A percentile compares a stretch with the other conserved stretches of the same genome.
Evolutionary conservation across 2,329 filamentous ascomycete species (phyloP).

Genomic region (Hysterium pulicare): DNA sequence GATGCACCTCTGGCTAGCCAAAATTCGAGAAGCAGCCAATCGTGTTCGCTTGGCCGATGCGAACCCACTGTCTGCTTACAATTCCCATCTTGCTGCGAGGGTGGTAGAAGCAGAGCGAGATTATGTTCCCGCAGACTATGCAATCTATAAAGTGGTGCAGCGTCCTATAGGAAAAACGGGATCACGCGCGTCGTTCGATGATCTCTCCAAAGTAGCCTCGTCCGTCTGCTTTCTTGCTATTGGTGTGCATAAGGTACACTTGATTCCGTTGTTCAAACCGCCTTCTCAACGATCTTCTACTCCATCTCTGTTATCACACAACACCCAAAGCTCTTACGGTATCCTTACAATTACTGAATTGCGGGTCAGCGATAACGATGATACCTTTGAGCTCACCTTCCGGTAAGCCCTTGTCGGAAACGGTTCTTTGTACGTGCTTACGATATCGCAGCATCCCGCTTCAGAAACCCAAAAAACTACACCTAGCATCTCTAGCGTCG

Average conservation of each 20-base stretch:
- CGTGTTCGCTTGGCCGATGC: constrained; percentile 52
- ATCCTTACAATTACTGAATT: constrained; percentile 61
- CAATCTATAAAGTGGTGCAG: constrained; percentile 66
- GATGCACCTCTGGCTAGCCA: constrained; percentile 62
- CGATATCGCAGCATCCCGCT: constrained; percentile 47
- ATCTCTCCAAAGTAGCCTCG: constrained; percentile 62
- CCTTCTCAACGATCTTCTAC: constrained; percentile 52
- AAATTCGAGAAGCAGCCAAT: constrained; percentile 59
- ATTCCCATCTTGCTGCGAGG: constrained; percentile 60
- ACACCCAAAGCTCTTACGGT: constrained; percentile 56
- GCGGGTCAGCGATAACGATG: constrained; percentile 59
- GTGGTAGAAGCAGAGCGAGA: constrained; percentile 64
- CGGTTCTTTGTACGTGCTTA: constrained; percentile 14
- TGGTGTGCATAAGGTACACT: constrained; percentile 66
- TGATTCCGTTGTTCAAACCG: constrained; percentile 62
- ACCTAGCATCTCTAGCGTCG: constrained; percentile 62
- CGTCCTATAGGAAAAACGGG: constrained; percentile 56
- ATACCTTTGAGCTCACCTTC: constrained; percentile 65
- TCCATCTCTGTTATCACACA: constrained; percentile 51
- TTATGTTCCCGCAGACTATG: constrained; percentile 65
- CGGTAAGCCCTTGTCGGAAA: constrained; percentile 36
- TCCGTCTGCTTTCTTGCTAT: constrained; percentile 67
- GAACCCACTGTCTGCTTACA: constrained; percentile 54
- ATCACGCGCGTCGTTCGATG: constrained; percentile 60
- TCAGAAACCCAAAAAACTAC: constrained; percentile 53